Percentiles rank a stretch among this genome's conserved stretches.
phyloP scores from a whole-genome alignment of 805 yeast species.

The Starmerella gropengiesseri region DNA sequence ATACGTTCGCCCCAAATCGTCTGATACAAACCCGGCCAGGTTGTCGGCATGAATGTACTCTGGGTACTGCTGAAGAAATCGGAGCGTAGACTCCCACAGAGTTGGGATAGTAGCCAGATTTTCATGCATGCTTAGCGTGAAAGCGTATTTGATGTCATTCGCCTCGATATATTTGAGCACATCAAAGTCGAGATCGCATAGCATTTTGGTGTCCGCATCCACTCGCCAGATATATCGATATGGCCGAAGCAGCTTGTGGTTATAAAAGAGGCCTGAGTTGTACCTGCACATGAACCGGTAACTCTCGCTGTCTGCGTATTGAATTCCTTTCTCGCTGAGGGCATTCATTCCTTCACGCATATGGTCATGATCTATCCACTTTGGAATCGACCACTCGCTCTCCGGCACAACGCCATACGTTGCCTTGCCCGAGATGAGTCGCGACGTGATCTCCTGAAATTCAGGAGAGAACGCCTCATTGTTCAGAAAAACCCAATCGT shows the following conservation, averaged over 20 bases:
- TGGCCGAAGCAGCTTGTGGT: constrained; percentile 59
- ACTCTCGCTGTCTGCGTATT: constrained; percentile 70
- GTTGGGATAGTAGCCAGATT: constrained; percentile 74
- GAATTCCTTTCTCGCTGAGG: constrained; percentile 74
- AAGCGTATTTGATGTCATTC: constrained; percentile 67
- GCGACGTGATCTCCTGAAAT: constrained; percentile 45
- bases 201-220: constrained; percentile 84
- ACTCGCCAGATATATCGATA: constrained; percentile 95
- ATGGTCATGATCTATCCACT: constrained; percentile 34
- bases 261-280: constrained; percentile 72
- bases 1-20: constrained; percentile 57
- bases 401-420: constrained; percentile 58
- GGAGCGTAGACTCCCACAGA: constrained; percentile 48
- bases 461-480: constrained; percentile 63
- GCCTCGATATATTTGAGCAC: constrained; percentile 82
- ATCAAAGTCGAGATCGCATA: constrained; percentile 85
- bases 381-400: constrained; percentile 62
- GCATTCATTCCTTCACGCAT: constrained; percentile 50
- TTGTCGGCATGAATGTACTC: constrained; percentile 45
- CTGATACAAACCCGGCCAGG: constrained; percentile 57
- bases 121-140: constrained; percentile 69
- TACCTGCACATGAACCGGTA: constrained; percentile 94
- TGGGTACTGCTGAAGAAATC: constrained; percentile 38
- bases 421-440: constrained; percentile 48
- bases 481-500: constrained; percentile 85